These are phyloP conservation scores for Cryptococcus sp. DNA, from an alignment of 1,284 basidiomycete genomes.

Conservation along the genomic window DNA sequence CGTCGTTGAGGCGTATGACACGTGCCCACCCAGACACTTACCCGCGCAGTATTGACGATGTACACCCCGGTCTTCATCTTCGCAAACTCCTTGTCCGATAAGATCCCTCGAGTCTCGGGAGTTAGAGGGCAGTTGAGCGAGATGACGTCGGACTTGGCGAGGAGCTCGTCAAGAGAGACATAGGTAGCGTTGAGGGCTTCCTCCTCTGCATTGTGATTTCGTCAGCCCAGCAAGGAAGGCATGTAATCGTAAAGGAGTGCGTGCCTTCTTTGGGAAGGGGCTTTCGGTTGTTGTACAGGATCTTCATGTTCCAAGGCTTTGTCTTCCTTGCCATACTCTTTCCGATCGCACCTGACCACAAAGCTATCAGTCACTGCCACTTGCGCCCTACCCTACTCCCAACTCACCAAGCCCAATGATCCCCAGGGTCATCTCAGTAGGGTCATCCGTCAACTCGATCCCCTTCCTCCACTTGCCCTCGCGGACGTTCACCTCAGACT, in stretches of 20 bases:
- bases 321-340: slow-evolving; percentile 27
- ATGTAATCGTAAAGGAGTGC: neutral
- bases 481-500: slow-evolving; percentile 14
- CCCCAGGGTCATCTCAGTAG: slow-evolving; percentile 18
- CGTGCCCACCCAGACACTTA: neutral
- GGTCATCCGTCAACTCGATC: slow-evolving; percentile 21
- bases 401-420: slow-evolving; percentile 25
- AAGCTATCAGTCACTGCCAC: neutral
- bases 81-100: slow-evolving; percentile 35
- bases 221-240: neutral
- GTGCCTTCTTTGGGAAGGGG: slow-evolving; percentile 20
- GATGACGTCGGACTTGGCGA: slow-evolving; percentile 37
- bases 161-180: slow-evolving; percentile 39
- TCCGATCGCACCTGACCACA: slow-evolving; percentile 28
- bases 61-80: slow-evolving; percentile 45
- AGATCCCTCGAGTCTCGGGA: slow-evolving; percentile 26
- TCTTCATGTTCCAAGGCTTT: slow-evolving; percentile 26
- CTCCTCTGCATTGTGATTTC: slow-evolving; percentile 17
- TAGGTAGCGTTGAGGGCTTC: slow-evolving; percentile 22
- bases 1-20: neutral
- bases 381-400: neutral
- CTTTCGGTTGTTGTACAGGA: slow-evolving; percentile 28
- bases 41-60: slow-evolving; percentile 45
- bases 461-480: slow-evolving; percentile 23
- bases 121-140: slow-evolving; percentile 38